Conservation (phyloP, 179 eudicot genomes). For the Carnegiea gigantea region DNA sequence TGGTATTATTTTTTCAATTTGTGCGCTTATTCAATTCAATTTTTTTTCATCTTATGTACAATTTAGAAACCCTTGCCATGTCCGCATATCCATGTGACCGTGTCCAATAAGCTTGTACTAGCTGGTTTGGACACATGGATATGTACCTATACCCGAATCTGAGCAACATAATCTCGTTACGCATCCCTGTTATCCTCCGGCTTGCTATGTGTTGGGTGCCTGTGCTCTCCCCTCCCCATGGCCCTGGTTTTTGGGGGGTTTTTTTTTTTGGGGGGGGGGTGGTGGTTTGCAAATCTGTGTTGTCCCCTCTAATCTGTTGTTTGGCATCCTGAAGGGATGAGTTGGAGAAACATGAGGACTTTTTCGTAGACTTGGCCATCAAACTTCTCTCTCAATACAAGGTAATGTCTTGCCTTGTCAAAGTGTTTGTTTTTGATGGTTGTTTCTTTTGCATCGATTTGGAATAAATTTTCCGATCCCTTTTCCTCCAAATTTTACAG, state of each 20-base stretch:
- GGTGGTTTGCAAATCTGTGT: not conserved
- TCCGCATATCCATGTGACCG: no score
- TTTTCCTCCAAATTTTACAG: constrained; percentile 41
- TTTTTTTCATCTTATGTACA: no score
- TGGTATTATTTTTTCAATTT: no score
- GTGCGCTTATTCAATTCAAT: no score
- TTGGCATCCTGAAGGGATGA: constrained; percentile 57
- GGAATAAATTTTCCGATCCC: not conserved
- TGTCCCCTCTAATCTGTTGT: constrained; percentile 16
- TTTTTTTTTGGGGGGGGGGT: not conserved
- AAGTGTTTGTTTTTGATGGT: not conserved
- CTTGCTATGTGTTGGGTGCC: no score
- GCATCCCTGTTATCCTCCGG: not conserved
- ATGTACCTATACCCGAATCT: no score
- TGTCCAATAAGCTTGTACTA: no score
- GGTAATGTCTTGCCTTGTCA: constrained; percentile 41
- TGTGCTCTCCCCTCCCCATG: no score
- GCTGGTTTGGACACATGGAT: no score
- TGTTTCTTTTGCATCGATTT: not conserved
- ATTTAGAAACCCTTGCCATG: no score
- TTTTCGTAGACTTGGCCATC: constrained; percentile 64
- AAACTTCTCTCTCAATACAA: constrained; percentile 77
- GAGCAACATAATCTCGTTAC: no score
- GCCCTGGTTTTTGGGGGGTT: not conserved
- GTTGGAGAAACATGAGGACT: constrained; percentile 77